Conservation (phyloP, 2,329 filamentous ascomycete genomes). For the Ilyonectria destructans region DNA sequence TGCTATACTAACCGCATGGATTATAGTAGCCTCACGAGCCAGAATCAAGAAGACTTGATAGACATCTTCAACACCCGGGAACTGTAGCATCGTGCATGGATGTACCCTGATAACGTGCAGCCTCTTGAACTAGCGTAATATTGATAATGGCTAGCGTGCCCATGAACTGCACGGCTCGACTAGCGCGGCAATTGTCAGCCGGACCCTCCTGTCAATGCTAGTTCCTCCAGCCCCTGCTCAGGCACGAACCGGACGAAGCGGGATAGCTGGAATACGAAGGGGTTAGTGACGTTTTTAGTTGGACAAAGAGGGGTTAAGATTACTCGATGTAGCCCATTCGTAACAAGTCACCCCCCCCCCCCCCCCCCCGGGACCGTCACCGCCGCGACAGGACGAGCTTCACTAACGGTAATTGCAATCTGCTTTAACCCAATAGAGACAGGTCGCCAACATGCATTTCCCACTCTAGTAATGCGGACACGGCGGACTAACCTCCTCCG, state of each 20-base stretch:
- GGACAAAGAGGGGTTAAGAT: not conserved
- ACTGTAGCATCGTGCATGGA: conserved; percentile 25
- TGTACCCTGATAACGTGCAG: conserved; percentile 14
- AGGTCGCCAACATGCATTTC: conserved; percentile 9
- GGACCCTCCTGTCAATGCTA: conserved; percentile 24
- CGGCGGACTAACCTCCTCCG: conserved; percentile 17
- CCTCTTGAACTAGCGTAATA: conserved; percentile 17
- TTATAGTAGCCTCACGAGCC: conserved; percentile 7
- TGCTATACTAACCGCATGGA: conserved; percentile 19
- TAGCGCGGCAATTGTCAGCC: conserved; percentile 17
- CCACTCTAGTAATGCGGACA: conserved; percentile 1
- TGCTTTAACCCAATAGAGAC: not conserved
- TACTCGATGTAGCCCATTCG: not conserved
- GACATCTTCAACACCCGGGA: conserved; percentile 17
- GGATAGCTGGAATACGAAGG: not conserved
- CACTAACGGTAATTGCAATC: not conserved
- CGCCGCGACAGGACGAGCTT: not conserved
- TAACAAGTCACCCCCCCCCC: not conserved
- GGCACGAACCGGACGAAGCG: not conserved
- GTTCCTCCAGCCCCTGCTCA: not conserved
- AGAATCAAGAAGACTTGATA: conserved; percentile 8
- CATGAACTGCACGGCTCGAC: conserved; percentile 15
- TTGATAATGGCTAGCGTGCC: conserved; percentile 2
- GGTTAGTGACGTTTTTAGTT: not conserved
- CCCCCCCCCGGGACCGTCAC: not conserved